These are phyloP conservation scores for Paramecium octaurelia DNA, from an alignment of 73 alveolate genomes.

Conservation along the genomic window DNA sequence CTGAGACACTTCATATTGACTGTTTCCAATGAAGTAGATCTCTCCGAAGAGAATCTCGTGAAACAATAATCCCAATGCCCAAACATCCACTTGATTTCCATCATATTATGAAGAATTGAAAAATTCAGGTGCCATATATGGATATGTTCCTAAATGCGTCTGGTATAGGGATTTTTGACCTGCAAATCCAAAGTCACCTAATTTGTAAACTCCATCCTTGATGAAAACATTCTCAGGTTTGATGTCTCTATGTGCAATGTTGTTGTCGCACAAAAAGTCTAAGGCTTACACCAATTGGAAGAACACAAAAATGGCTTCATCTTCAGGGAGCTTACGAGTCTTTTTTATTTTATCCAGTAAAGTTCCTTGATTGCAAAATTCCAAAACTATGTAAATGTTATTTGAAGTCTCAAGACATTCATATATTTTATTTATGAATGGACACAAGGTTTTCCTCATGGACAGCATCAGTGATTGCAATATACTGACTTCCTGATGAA, in stretches of 20 bases:
- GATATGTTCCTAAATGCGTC: constrained; percentile 59
- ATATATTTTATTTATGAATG: constrained; percentile 52
- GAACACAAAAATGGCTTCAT: constrained; percentile 32
- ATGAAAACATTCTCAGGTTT: constrained; percentile 63
- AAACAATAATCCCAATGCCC: constrained; percentile 59
- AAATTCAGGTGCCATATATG: constrained; percentile 65
- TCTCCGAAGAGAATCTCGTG: constrained; percentile 60
- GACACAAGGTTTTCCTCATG: constrained; percentile 41
- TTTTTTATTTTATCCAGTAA: constrained; percentile 45
- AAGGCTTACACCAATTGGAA: constrained; percentile 45
- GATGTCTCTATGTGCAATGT: constrained; percentile 60
- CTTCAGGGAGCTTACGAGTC: constrained; percentile 50
- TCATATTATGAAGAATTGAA: constrained; percentile 46
- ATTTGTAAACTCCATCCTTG: constrained; percentile 58
- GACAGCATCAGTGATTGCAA: background rate
- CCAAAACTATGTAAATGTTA: constrained; percentile 54
- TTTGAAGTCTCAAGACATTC: constrained; percentile 58
- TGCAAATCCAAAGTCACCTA: constrained; percentile 64
- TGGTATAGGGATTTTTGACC: constrained; percentile 45
- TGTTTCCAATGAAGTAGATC: constrained; percentile 50
- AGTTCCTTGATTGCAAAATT: constrained; percentile 57
- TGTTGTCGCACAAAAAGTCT: background rate
- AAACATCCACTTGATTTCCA: constrained; percentile 42
- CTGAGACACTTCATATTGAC: constrained; percentile 59
- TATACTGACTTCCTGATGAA: constrained; percentile 52